Percentiles rank a stretch among this genome's conserved stretches.
These are phyloP conservation scores for Saturnispora besseyi DNA, from an alignment of 805 yeast species.

Conservation along the genomic window DNA sequence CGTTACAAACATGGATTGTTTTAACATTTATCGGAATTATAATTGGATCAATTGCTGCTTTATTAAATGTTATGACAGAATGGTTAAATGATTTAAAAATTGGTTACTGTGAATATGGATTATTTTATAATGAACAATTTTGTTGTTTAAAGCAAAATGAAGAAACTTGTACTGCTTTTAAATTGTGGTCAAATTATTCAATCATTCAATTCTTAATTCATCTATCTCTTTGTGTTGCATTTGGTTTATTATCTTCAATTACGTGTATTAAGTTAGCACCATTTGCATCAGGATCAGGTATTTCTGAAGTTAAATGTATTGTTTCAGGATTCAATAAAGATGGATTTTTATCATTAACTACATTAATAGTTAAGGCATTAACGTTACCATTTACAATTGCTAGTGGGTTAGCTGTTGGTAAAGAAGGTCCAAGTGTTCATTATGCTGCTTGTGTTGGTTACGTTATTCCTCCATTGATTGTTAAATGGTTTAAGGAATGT, in stretches of 20 bases:
- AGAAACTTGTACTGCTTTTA: conserved; percentile 58
- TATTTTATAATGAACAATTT: conserved; percentile 63
- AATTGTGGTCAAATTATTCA: conserved; percentile 43
- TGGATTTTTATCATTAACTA: conserved; percentile 66
- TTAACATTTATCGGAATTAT: conserved; percentile 64
- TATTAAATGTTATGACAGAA: conserved; percentile 72
- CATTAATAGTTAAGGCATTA: conserved; percentile 65
- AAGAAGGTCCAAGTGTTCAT: conserved; percentile 97
- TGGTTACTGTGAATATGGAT: conserved; percentile 67
- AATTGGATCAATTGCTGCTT: conserved; percentile 80
- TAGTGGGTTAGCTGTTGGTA: conserved; percentile 88
- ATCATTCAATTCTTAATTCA: conserved; percentile 48
- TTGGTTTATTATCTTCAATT: conserved; percentile 58
- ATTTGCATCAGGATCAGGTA: conserved; percentile 94
- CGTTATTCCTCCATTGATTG: conserved; percentile 50
- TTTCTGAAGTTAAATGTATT: conserved; percentile 91
- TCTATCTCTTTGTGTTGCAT: conserved; percentile 45
- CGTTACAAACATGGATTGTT: conserved; percentile 60
- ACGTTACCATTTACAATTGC: conserved; percentile 88
- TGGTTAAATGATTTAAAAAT: conserved; percentile 71
- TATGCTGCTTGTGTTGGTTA: conserved; percentile 96
- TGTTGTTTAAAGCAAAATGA: conserved; percentile 69
- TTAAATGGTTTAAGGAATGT: conserved; percentile 33
- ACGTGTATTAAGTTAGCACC: conserved; percentile 72
- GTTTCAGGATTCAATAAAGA: conserved; percentile 80